Evolutionary conservation across 2,329 filamentous ascomycete species (phyloP).

Genomic region (Septoria linicola): DNA sequence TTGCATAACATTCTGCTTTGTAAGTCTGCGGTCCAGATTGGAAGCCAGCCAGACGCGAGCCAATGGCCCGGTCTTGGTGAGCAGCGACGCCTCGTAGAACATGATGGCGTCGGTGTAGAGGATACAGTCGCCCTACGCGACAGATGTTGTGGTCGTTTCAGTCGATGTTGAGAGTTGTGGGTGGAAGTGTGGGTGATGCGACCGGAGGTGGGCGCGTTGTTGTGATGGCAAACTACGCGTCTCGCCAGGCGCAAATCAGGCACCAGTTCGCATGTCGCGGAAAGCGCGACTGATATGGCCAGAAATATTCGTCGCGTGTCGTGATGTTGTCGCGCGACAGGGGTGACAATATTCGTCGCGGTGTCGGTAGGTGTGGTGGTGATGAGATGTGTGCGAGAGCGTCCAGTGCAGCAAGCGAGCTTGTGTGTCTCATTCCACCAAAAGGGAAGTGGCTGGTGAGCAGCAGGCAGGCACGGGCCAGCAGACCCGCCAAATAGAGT

Average conservation of each 20-base stretch:
- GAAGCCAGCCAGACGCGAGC: conserved; percentile 97
- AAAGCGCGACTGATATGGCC: not conserved
- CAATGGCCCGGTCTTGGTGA: conserved; percentile 95
- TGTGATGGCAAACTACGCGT: conserved; percentile 17
- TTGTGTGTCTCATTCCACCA: too few species aligned
- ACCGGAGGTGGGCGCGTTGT: conserved; percentile 25
- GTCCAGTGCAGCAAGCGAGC: too few species aligned
- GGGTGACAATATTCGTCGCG: conserved; percentile 5
- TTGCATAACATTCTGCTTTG: conserved; percentile 92
- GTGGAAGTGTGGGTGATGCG: conserved; percentile 17
- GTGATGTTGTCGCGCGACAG: conserved; percentile 1
- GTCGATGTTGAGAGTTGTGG: not conserved
- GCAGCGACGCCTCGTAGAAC: conserved; percentile 96
- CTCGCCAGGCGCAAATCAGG: conserved; percentile 13
- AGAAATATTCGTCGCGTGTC: not conserved
- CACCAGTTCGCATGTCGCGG: conserved; percentile 14
- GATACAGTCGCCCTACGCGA: conserved; percentile 18
- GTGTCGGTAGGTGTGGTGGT: too few species aligned
- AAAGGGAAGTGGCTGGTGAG: too few species aligned
- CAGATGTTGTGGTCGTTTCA: conserved; percentile 1
- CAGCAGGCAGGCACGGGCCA: too few species aligned
- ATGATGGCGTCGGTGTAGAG: conserved; percentile 51
- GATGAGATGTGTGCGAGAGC: too few species aligned
- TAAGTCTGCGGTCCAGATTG: conserved; percentile 97
- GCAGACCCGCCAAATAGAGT: too few species aligned